A percentile compares a stretch with the other conserved stretches of the same genome.
These are phyloP conservation scores for Cocos nucifera DNA, from an alignment of 176 grass and related monocot genomes.

Conservation along the genomic window DNA sequence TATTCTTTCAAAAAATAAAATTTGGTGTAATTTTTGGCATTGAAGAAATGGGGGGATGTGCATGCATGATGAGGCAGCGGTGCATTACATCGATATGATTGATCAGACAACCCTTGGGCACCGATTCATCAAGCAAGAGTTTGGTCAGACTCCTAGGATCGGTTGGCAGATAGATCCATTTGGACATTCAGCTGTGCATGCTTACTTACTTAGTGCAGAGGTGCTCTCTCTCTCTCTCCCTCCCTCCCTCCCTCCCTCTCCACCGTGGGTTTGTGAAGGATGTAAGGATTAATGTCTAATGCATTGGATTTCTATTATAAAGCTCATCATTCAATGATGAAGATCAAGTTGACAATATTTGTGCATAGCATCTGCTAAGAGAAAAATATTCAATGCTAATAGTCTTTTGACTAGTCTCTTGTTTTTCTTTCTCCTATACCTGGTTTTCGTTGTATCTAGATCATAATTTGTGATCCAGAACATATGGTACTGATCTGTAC, in stretches of 20 bases:
- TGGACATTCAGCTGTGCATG: constrained; percentile 88
- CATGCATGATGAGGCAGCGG: constrained; percentile 82
- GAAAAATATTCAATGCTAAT: too few relatives aligned
- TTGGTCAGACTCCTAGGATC: constrained; percentile 57
- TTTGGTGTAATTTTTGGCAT: neutral
- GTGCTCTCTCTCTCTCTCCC: constrained; percentile 26
- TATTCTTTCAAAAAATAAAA: neutral
- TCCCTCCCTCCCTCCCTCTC: constrained; percentile 4
- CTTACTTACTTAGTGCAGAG: constrained; percentile 73
- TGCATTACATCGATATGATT: constrained; percentile 97
- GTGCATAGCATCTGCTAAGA: too few relatives aligned
- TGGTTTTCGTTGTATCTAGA: too few relatives aligned
- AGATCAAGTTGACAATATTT: too few relatives aligned
- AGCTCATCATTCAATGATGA: too few relatives aligned
- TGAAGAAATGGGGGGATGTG: constrained; percentile 89
- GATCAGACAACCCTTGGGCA: constrained; percentile 88
- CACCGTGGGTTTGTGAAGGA: neutral
- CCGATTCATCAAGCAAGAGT: constrained; percentile 67
- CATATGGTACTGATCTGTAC: too few relatives aligned
- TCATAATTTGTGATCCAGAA: too few relatives aligned
- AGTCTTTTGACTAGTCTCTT: neutral
- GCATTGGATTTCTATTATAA: too few relatives aligned
- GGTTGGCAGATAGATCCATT: constrained; percentile 96
- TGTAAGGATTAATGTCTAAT: constrained; percentile 5
- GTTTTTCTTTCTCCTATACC: too few relatives aligned